A percentile compares a stretch with the other conserved stretches of the same genome.
Evolutionary conservation across 2,329 filamentous ascomycete genomes (phyloP).

Genomic region (Paramyrothecium sp.): DNA sequence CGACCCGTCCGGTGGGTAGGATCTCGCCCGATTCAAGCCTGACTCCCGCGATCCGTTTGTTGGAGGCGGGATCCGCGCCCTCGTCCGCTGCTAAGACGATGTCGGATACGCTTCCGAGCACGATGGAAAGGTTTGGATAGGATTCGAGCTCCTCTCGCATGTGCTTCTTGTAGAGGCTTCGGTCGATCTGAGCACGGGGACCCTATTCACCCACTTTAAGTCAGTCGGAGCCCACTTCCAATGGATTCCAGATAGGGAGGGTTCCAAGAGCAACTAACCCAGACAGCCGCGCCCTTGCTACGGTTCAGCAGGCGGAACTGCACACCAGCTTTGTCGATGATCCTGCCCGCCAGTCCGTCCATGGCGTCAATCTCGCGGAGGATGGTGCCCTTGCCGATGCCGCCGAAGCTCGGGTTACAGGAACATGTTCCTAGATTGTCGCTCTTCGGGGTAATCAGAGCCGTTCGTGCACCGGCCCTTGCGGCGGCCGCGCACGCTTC

Average conservation of each 20-base stretch:
- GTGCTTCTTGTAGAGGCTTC: slow-evolving; percentile 80
- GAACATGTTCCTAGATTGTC: slow-evolving; percentile 93
- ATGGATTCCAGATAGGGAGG: no score
- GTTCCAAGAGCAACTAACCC: slow-evolving; percentile 46
- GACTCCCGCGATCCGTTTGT: slow-evolving; percentile 79
- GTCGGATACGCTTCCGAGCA: slow-evolving; percentile 88
- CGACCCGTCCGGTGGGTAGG: slow-evolving; percentile 74
- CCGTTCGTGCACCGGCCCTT: slow-evolving; percentile 82
- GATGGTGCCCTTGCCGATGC: slow-evolving; percentile 98
- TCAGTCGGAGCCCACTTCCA: no score
- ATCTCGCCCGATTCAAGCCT: slow-evolving; percentile 84
- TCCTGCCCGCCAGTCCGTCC: slow-evolving; percentile 82
- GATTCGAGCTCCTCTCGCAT: slow-evolving; percentile 83
- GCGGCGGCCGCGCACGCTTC: slow-evolving; percentile 93
- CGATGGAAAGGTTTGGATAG: slow-evolving; percentile 76
- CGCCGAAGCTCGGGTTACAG: slow-evolving; percentile 95
- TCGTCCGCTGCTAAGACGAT: slow-evolving; percentile 65
- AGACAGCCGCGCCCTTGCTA: slow-evolving; percentile 91
- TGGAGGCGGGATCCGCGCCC: slow-evolving; percentile 35
- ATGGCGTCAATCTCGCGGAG: slow-evolving; percentile 92
- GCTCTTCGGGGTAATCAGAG: slow-evolving; percentile 81
- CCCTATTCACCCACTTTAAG: slow-evolving; percentile 47
- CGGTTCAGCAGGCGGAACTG: slow-evolving; percentile 89
- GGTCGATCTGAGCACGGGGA: slow-evolving; percentile 92
- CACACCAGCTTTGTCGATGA: slow-evolving; percentile 92